phyloP scores from a whole-genome alignment of 208 protist species.

The Acanthamoeba divionensis region DNA sequence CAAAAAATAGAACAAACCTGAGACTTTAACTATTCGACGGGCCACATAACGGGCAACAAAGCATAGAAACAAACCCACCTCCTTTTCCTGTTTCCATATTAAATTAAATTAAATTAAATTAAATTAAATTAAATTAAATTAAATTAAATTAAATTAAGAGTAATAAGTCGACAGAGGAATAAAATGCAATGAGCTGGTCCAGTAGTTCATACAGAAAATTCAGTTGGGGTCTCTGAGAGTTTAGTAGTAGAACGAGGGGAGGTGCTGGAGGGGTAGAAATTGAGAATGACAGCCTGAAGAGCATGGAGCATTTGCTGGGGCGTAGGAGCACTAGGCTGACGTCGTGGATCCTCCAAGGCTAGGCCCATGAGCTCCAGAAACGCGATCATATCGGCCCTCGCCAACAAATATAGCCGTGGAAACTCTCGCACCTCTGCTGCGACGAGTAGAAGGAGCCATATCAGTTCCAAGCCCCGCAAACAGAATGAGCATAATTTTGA shows the following conservation, averaged over 20 bases:
- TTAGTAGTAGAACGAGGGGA: neutral
- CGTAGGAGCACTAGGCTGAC: neutral
- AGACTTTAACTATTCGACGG: neutral
- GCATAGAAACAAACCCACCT: neutral
- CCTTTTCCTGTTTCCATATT: neutral
- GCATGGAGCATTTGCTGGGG: slow-evolving; percentile 13
- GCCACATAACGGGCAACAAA: slow-evolving; percentile 30
- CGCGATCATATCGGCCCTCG: neutral
- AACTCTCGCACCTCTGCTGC: slow-evolving; percentile 19
- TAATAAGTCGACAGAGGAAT: neutral
- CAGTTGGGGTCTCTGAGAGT: neutral
- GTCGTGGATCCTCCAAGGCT: neutral
- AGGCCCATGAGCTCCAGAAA: neutral
- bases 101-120: too few relatives aligned
- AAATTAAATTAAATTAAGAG: neutral
- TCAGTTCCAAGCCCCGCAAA: too few relatives aligned
- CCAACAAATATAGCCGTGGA: neutral
- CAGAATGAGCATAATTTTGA: too few relatives aligned
- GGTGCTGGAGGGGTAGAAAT: neutral
- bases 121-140: too few relatives aligned
- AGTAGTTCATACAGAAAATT: neutral
- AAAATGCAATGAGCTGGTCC: neutral
- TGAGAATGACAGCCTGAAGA: slow-evolving; percentile 30
- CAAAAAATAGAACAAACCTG: too few relatives aligned
- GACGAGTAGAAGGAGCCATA: too few relatives aligned